Base-by-base conservation (phyloP, 208 protist species). In the Trypanosoma vivax region DNA sequence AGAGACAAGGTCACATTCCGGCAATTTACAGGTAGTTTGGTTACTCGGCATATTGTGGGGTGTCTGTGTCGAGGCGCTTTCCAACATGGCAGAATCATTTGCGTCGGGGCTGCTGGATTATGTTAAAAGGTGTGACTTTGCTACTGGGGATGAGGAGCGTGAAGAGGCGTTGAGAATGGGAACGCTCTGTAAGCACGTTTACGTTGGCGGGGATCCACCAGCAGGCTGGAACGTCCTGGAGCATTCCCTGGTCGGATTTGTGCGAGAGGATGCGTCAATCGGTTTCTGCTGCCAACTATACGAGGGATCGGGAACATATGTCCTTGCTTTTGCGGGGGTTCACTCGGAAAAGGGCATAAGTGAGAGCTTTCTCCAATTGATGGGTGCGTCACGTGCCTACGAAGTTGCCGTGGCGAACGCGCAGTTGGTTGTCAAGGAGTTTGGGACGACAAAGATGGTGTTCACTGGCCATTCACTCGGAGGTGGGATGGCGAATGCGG, bases 381-480 rank as follows among this genome's bases (percentile, higher is more conserved):
- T 52, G 33, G 47, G 47, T 13, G 6, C 9, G 16, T 52, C 47
- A 9, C 5, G 7, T 13, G 24, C 21, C 9, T 38, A 52, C 16
- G 16, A 38, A 4, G 23, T 16, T 4, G 47, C 47, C 7, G 47
- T 38, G 28, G 29, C 3, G n/a, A 38, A 38, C 27, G 47, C 47
- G 0, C 5, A 3, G n/a, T 23, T 31, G 28, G 5, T 52, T 5
- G 47, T 52, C 14, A 13, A 11, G 11, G 47, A 6, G n/a, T 4
- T 52, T 38, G 47, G 47, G 23, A 11, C 6, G 11, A 25, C 21
- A 4, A 33, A 52, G 11, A 1, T 52, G 5, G 6, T 29, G 13
- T 52, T 52, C 30, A 33, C 29, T 4, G 47, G 47, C 4, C 47
- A 52, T 19, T 52, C 47, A 11, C 21, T 52, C 14, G 47, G 47